Percentiles rank a stretch among this genome's conserved stretches.
phyloP scores from a whole-genome alignment of 768 basidiomycete species.

The Daedalea quercina region DNA sequence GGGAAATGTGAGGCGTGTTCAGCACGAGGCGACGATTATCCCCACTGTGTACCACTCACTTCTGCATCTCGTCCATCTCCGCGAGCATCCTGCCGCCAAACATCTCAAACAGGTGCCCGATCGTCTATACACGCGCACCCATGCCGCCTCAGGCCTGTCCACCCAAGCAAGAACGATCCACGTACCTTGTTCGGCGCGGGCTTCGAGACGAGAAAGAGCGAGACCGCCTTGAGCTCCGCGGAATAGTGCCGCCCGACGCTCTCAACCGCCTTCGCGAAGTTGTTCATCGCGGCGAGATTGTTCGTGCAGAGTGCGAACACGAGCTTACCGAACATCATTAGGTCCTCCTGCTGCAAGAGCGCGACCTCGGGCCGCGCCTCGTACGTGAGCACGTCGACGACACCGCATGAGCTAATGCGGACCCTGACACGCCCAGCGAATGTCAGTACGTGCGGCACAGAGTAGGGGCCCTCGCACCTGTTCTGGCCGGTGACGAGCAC shows the following conservation, averaged over 20 bases:
- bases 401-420: constrained; percentile 80
- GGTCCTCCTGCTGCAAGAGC: constrained; percentile 79
- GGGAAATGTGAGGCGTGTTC: neutral
- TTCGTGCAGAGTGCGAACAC: constrained; percentile 75
- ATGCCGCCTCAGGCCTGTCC: neutral
- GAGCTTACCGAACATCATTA: constrained; percentile 79
- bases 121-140: constrained; percentile 37
- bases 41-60: constrained; percentile 36
- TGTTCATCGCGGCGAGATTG: constrained; percentile 52
- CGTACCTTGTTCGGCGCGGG: constrained; percentile 56
- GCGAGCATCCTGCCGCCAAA: constrained; percentile 60
- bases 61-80: constrained; percentile 83
- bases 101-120: constrained; percentile 78
- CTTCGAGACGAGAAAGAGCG: constrained; percentile 73
- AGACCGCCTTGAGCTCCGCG: constrained; percentile 73
- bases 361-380: constrained; percentile 52
- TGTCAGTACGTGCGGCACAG: neutral
- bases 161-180: neutral
- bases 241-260: constrained; percentile 68
- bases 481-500: constrained; percentile 87
- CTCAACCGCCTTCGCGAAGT: constrained; percentile 69
- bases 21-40: neutral
- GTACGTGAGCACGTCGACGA: constrained; percentile 80
- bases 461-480: constrained; percentile 38
- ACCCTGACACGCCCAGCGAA: too few relatives aligned